phyloP scores from a whole-genome alignment of 2,329 filamentous ascomycete genomes.

The Ophidiomyces ophidiicola region DNA sequence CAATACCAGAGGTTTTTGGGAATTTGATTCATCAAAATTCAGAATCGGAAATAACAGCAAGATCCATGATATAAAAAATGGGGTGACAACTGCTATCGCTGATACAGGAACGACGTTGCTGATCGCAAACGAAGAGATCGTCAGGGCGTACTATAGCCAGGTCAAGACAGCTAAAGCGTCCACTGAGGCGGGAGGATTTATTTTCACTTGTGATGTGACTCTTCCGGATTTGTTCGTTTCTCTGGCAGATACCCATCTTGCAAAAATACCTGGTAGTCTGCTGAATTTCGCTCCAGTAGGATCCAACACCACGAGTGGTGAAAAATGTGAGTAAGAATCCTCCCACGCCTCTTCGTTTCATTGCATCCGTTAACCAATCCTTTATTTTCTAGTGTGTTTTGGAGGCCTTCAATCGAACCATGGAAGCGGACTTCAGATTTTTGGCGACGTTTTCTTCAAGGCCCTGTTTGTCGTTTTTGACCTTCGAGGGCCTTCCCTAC shows the following conservation, averaged over 20 bases:
- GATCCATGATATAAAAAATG: slow-evolving; percentile 13
- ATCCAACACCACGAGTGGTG: slow-evolving; percentile 31
- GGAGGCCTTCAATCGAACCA: slow-evolving; percentile 49
- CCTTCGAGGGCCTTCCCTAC: slow-evolving; percentile 37
- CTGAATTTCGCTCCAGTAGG: slow-evolving; percentile 45
- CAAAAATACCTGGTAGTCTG: slow-evolving; percentile 44
- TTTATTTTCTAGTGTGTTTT: slow-evolving; percentile 36
- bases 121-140: slow-evolving; percentile 47
- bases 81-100: slow-evolving; percentile 40
- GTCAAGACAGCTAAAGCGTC: slow-evolving; percentile 42
- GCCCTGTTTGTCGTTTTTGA: slow-evolving; percentile 51
- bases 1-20: slow-evolving; percentile 55
- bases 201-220: slow-evolving; percentile 45
- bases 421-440: slow-evolving; percentile 44
- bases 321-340: slow-evolving; percentile 24
- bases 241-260: slow-evolving; percentile 38
- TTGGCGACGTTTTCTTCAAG: slow-evolving; percentile 51
- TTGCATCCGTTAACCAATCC: not conserved
- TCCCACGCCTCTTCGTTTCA: not conserved
- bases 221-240: slow-evolving; percentile 46
- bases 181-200: slow-evolving; percentile 37
- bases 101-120: slow-evolving; percentile 60
- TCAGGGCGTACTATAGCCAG: slow-evolving; percentile 46
- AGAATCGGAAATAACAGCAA: slow-evolving; percentile 36
- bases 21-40: slow-evolving; percentile 48